phyloP scores from a whole-genome alignment of 768 basidiomycete genomes.

The Xerocomus spinulosus region DNA sequence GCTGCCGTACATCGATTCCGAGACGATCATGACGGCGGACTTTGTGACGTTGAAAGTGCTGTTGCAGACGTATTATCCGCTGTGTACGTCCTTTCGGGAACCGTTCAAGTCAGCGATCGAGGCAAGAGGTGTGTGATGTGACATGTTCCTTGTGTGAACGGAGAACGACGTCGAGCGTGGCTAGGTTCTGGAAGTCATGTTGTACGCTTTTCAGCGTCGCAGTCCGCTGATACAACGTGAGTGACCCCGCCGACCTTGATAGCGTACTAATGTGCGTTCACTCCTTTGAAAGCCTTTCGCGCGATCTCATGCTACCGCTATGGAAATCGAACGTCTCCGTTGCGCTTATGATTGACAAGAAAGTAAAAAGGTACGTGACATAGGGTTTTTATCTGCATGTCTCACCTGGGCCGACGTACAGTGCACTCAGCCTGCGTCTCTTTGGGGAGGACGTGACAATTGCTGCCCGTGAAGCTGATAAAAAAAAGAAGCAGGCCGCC shows the following conservation, averaged over 20 bases:
- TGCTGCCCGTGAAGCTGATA: slow-evolving; percentile 37
- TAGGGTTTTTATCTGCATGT: neutral
- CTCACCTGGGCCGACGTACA: slow-evolving; percentile 27
- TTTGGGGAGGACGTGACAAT: slow-evolving; percentile 77
- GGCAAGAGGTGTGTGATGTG: slow-evolving; percentile 47
- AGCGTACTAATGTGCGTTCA: neutral
- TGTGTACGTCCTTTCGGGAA: slow-evolving; percentile 58
- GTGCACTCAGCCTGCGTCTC: slow-evolving; percentile 81
- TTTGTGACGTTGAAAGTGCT: slow-evolving; percentile 57
- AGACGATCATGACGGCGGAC: slow-evolving; percentile 55
- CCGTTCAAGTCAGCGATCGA: slow-evolving; percentile 54
- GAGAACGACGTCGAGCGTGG: neutral
- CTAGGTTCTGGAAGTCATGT: slow-evolving; percentile 69
- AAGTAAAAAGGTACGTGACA: slow-evolving; percentile 75
- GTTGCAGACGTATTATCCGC: slow-evolving; percentile 75
- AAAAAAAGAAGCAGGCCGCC: slow-evolving; percentile 15
- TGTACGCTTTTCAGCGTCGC: slow-evolving; percentile 58
- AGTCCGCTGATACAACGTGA: slow-evolving; percentile 50
- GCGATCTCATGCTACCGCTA: slow-evolving; percentile 84
- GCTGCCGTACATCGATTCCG: slow-evolving; percentile 72
- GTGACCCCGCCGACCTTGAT: slow-evolving; percentile 21
- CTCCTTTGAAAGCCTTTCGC: slow-evolving; percentile 48
- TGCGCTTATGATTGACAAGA: slow-evolving; percentile 93
- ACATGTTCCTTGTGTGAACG: slow-evolving; percentile 32
- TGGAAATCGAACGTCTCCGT: slow-evolving; percentile 92